Conservation (phyloP, 345 rosid genomes). For the Balakata baccata region DNA sequence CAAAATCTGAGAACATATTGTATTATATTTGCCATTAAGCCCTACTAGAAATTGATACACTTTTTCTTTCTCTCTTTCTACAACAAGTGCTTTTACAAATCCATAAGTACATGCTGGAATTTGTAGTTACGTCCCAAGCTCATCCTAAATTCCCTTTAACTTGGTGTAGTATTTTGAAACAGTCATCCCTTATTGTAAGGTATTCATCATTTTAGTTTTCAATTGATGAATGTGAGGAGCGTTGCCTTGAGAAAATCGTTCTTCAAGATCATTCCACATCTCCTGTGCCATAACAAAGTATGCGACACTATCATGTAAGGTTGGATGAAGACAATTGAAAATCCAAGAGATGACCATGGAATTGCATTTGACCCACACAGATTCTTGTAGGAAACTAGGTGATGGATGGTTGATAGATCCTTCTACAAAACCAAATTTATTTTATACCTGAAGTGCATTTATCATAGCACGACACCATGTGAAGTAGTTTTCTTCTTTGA, state of each 20-base stretch:
- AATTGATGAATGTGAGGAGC: not conserved
- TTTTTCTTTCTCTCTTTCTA: not conserved
- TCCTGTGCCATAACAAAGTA: not conserved
- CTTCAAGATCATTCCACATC: not conserved
- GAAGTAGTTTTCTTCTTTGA: not conserved
- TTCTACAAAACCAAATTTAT: not conserved
- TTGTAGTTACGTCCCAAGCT: not conserved
- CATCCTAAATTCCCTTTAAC: constrained; percentile 1
- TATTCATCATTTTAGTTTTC: not conserved
- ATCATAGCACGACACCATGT: not conserved
- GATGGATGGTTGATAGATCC: not conserved
- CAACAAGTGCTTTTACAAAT: not conserved
- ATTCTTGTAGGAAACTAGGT: not conserved
- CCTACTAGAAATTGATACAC: not conserved
- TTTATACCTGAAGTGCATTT: not conserved
- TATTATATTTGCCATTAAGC: not conserved
- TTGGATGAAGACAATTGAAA: not conserved
- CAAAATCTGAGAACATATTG: not conserved
- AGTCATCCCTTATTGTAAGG: not conserved
- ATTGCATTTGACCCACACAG: not conserved
- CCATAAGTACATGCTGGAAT: not conserved
- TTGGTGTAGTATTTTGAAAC: not conserved
- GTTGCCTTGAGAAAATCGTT: not conserved
- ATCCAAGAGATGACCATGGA: not conserved
- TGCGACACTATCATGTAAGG: not conserved